Evolutionary conservation across 2,329 filamentous ascomycete genomes (phyloP).

Genomic region (Peltaster fructicola): DNA sequence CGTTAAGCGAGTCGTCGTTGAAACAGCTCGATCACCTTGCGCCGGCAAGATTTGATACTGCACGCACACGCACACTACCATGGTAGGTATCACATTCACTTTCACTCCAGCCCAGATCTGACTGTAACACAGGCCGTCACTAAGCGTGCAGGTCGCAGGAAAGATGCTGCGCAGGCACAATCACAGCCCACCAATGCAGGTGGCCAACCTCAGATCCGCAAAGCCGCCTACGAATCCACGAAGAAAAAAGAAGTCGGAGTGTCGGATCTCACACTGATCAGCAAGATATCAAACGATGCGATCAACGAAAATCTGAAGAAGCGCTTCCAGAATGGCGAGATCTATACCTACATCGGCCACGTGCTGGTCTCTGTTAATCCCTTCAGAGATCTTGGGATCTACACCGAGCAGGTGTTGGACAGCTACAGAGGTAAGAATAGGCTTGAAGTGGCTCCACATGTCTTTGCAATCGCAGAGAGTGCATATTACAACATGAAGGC

Average conservation of each 20-base stretch:
- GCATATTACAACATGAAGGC: slow-evolving; percentile 99
- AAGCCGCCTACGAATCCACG: slow-evolving; percentile 84
- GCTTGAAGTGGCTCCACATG: slow-evolving; percentile 70
- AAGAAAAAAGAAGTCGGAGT: slow-evolving; percentile 99
- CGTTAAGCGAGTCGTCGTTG: no score
- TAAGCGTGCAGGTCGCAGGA: slow-evolving; percentile 41
- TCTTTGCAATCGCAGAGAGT: slow-evolving; percentile 92
- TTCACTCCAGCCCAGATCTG: no score
- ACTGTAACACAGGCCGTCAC: slow-evolving; percentile 32
- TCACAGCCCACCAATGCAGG: slow-evolving; percentile 20
- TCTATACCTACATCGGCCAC: slow-evolving; percentile 99
- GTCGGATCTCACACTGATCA: slow-evolving; percentile 89
- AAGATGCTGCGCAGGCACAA: slow-evolving; percentile 29
- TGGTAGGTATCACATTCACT: not conserved
- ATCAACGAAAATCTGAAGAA: slow-evolving; percentile 99
- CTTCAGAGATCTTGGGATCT: slow-evolving; percentile 88
- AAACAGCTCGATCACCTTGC: not conserved
- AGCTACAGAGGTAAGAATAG: slow-evolving; percentile 96
- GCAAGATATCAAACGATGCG: slow-evolving; percentile 96
- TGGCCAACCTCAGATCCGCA: slow-evolving; percentile 60
- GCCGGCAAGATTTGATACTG: slow-evolving; percentile 1
- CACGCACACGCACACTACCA: not conserved
- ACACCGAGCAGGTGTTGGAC: slow-evolving; percentile 83
- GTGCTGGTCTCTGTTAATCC: slow-evolving; percentile 98
- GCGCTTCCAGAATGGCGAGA: slow-evolving; percentile 90